These are phyloP conservation scores for Atalantia buxifolia DNA, from an alignment of 345 rosid genomes.

Conservation along the genomic window DNA sequence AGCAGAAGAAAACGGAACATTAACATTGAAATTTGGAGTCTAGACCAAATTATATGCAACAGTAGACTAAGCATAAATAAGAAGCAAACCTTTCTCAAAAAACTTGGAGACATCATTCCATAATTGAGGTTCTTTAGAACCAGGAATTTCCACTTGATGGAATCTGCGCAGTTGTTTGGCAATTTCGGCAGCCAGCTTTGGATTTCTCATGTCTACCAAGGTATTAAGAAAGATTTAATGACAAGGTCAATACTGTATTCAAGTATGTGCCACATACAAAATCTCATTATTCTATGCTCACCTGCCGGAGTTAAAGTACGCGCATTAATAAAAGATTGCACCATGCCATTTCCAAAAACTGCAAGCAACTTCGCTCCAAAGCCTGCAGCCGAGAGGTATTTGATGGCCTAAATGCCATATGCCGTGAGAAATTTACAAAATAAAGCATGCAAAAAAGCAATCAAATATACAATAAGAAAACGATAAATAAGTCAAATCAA, in stretches of 20 bases:
- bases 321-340: slow-evolving; percentile 87
- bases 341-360: slow-evolving; percentile 93
- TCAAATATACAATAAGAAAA: neutral
- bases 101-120: slow-evolving; percentile 88
- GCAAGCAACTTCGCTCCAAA: slow-evolving; percentile 96
- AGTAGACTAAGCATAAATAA: neutral
- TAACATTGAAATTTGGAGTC: neutral
- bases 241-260: neutral
- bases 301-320: slow-evolving; percentile 76
- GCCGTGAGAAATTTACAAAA: slow-evolving; percentile 16
- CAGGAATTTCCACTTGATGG: slow-evolving; percentile 83
- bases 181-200: slow-evolving; percentile 77
- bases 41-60: neutral
- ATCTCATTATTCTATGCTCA: slow-evolving; percentile 19
- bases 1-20: neutral
- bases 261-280: neutral
- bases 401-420: slow-evolving; percentile 66
- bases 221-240: slow-evolving; percentile 1
- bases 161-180: slow-evolving; percentile 80
- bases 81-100: slow-evolving; percentile 63
- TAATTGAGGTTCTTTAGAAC: slow-evolving; percentile 87
- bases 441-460: slow-evolving; percentile 8
- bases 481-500: neutral
- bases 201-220: slow-evolving; percentile 66
- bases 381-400: slow-evolving; percentile 92